Evolutionary conservation across 1,284 basidiomycete genomes (phyloP), one percentile per base, ranked within the genome.

Genomic region (Bondarzewia mesenterica): DNA sequence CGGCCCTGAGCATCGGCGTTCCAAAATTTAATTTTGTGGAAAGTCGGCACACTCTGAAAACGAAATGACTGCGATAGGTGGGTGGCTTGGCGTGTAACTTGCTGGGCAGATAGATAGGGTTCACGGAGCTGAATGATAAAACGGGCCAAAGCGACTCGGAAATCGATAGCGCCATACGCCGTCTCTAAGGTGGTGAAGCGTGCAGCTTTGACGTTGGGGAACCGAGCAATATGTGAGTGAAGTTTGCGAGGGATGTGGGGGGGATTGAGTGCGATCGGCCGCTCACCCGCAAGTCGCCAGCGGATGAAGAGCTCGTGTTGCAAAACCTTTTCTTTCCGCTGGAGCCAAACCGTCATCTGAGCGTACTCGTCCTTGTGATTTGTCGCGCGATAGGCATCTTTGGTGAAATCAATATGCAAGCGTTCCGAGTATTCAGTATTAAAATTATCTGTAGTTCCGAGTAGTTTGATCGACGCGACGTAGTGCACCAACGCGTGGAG

Each of bases 401-500:
- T 65, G 0, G 59, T 58, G 21, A 61, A 56, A 55, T 60, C 56
- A 42, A 63, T 63, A 39, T 60, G 63, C 16, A 57, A 50, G 7
- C 53, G 52, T 44, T 65, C 58, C 3, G 53, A 55, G 15, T 50
- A 52, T 49, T 66, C 60, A 0, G 64, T 68, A 46, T 67, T 68
- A 51, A 56, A 67, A 8, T 60, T 57, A 49, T 67, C 64, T 0
- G 63, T 51, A 7, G 56, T 61, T 1, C 69, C 63, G 12, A 57
- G 56, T 0, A 48, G 42, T 6, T 45, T 50, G 26, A 70, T 68
- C 8, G 52, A 50, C 0, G 56, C 44, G 3, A 58, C 42, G 46
- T 69, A 71, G 44, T 69, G 67, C 3, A 47, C 16, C 1, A 70
- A 53, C 10, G 56, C 54, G 44, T 71, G 68, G 2, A 71, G 23